These are phyloP conservation scores for Phaeolepiota aurea DNA, from an alignment of 768 basidiomycete genomes.

Conservation along the genomic window DNA sequence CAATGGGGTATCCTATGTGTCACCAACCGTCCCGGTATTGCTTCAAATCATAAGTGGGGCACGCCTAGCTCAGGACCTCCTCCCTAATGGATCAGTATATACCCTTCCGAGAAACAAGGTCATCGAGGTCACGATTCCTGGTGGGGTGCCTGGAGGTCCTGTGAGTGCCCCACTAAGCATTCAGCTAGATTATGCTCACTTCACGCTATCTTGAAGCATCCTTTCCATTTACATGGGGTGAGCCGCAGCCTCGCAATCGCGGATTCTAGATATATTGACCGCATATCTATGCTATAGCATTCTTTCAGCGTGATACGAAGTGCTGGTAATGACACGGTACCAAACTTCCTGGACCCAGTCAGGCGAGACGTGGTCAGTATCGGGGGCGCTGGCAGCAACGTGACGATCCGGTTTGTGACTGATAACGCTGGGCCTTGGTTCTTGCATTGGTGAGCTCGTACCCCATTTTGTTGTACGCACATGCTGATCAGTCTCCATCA, in stretches of 20 bases:
- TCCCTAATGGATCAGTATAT: slow-evolving; percentile 32
- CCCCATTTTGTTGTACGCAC: background rate
- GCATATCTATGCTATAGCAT: slow-evolving; percentile 24
- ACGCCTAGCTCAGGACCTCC: slow-evolving; percentile 27
- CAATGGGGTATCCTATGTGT: slow-evolving; percentile 20
- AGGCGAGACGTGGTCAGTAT: slow-evolving; percentile 24
- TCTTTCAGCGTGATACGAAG: slow-evolving; percentile 35
- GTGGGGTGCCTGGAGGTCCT: slow-evolving; percentile 23
- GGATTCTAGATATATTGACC: slow-evolving; percentile 8
- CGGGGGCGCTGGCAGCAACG: slow-evolving; percentile 23
- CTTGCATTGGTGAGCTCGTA: slow-evolving; percentile 31
- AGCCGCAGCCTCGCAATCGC: slow-evolving; percentile 6
- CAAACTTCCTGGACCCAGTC: slow-evolving; percentile 36
- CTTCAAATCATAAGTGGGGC: slow-evolving; percentile 44
- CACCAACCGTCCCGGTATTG: slow-evolving; percentile 35
- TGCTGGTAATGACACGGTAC: slow-evolving; percentile 20
- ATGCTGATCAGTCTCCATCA: background rate
- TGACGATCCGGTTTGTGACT: slow-evolving; percentile 41
- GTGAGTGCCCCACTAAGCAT: slow-evolving; percentile 10
- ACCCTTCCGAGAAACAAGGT: slow-evolving; percentile 33
- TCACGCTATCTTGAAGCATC: slow-evolving; percentile 26
- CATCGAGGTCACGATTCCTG: slow-evolving; percentile 38
- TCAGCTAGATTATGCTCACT: slow-evolving; percentile 18
- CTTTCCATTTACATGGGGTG: slow-evolving; percentile 33
- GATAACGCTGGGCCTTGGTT: slow-evolving; percentile 47